Base-by-base conservation (phyloP, 306 rosid genomes). In the Lathyrus aphaca region DNA sequence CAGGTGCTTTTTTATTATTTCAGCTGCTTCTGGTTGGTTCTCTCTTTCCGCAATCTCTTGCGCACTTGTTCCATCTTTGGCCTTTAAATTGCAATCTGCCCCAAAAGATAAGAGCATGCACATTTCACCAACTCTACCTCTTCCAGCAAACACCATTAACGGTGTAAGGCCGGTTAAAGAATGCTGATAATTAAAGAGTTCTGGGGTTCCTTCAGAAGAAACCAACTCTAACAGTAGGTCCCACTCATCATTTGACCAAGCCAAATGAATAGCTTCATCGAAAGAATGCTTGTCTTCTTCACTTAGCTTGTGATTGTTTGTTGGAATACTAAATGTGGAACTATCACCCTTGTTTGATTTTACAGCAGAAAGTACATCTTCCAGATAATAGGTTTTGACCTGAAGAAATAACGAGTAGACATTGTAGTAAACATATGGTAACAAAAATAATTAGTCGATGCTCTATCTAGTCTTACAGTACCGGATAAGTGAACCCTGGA, bases 401-500 rank as follows among this genome's bases (percentile, higher is more conserved):
- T 94, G 87, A 79, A 74, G 74, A 81, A 79, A 77, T 51, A 73
- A 65, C 27, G 38, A 30, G 35, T 12, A 40, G 38, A 65, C 32
- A 15, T 25, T 42, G 66, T 19, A 76, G 67, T 11, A 67, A 43
- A 49, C 17, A 62, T 30, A 54, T 54, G n/a, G 58, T n/a, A 43
- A 64, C 68, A 32, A 69, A 72, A 64, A 70, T 40, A 62, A 69
- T 45, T 23, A 45, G 30, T 30, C 77, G 69, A 76, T 53, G 39
- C 43, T 80, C 40, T 66, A 53, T 67, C 43, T 38, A 51, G 65
- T 44, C 58, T 57, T 49, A 73, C 65, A 10, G 69, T 90, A 94
- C 99, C 73, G 92, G 96, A 87, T 87, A 74, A 66, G 99, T 94
- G 81, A 94, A 91, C 53, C 99, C 99, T 3, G 99, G 99, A 73